Conservation (phyloP, 768 basidiomycete genomes). For the Artomyces pyxidatus region DNA sequence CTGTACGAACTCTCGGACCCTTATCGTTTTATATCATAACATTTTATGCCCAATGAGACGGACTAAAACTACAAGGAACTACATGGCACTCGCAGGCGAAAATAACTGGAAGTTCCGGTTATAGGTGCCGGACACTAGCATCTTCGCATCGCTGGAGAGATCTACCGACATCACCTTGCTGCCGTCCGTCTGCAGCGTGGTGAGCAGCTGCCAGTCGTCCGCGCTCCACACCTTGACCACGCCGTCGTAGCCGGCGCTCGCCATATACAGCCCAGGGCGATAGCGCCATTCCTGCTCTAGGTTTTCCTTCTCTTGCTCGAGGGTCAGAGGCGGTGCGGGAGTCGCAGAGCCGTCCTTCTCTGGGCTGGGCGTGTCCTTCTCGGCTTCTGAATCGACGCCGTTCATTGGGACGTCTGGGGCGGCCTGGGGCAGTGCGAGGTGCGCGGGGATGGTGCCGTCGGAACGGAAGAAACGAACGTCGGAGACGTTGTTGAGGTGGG, state of each 20-base stretch:
- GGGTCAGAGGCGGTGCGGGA: slow-evolving; percentile 1
- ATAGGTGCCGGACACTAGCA: slow-evolving; percentile 86
- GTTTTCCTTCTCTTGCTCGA: slow-evolving; percentile 19
- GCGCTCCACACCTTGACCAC: slow-evolving; percentile 95
- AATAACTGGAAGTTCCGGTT: slow-evolving; percentile 94
- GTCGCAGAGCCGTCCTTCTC: slow-evolving; percentile 19
- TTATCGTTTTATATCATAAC: too few relatives aligned
- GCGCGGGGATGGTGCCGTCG: slow-evolving; percentile 38
- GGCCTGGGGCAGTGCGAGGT: slow-evolving; percentile 19
- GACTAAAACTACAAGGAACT: not conserved
- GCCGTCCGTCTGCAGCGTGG: slow-evolving; percentile 83
- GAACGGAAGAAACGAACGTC: slow-evolving; percentile 91
- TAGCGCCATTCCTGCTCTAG: slow-evolving; percentile 67
- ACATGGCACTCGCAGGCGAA: slow-evolving; percentile 42
- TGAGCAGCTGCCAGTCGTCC: slow-evolving; percentile 93
- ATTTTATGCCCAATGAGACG: too few relatives aligned
- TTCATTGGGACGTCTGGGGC: slow-evolving; percentile 37
- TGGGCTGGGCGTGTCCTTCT: slow-evolving; percentile 25
- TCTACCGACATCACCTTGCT: slow-evolving; percentile 99
- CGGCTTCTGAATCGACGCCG: too few relatives aligned
- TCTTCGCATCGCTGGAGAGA: slow-evolving; percentile 70
- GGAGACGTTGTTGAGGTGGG: slow-evolving; percentile 90
- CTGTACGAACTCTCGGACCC: too few relatives aligned
- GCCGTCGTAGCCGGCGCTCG: slow-evolving; percentile 90
- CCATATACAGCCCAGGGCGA: slow-evolving; percentile 86